A percentile compares a stretch with the other conserved stretches of the same genome.
Evolutionary conservation across 805 yeast genomes (phyloP).

Genomic region (Kuraishia hungarica): DNA sequence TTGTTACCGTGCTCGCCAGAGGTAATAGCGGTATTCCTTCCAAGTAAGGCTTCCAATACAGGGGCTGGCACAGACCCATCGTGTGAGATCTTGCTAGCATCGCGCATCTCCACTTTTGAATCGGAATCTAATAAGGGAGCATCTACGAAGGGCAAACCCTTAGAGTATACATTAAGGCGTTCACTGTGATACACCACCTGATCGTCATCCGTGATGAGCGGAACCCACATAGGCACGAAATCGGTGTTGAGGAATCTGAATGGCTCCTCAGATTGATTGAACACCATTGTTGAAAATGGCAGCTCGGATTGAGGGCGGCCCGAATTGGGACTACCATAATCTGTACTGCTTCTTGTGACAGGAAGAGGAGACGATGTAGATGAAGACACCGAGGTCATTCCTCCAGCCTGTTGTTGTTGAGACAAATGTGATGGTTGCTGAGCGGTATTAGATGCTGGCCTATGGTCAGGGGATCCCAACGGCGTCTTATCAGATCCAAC

Average conservation of each 20-base stretch:
- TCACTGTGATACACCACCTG: constrained; percentile 52
- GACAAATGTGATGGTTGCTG: constrained; percentile 20
- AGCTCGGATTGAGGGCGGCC: not conserved
- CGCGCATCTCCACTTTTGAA: constrained; percentile 23
- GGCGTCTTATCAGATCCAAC: constrained; percentile 13
- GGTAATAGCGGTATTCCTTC: not conserved
- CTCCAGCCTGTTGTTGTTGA: constrained; percentile 13
- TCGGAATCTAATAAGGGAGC: constrained; percentile 24
- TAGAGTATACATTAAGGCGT: constrained; percentile 50
- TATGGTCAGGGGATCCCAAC: not conserved
- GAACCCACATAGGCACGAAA: constrained; percentile 48
- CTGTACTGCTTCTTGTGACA: not conserved
- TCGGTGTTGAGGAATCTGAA: not conserved
- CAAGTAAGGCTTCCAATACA: not conserved
- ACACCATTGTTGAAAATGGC: not conserved
- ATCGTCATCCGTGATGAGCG: constrained; percentile 47
- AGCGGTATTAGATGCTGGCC: not conserved
- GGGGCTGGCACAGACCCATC: constrained; percentile 13
- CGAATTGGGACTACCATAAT: not conserved
- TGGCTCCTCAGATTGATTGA: not conserved
- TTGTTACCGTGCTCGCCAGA: not conserved
- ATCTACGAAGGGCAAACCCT: constrained; percentile 36
- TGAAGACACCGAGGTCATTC: constrained; percentile 4
- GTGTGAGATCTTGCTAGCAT: constrained; percentile 12
- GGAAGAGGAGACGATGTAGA: not conserved